Evolutionary conservation across 192 early-diverging fungal species (phyloP), one percentile per base, ranked within the genome.

Genomic region (Entomortierella beljakovae): DNA sequence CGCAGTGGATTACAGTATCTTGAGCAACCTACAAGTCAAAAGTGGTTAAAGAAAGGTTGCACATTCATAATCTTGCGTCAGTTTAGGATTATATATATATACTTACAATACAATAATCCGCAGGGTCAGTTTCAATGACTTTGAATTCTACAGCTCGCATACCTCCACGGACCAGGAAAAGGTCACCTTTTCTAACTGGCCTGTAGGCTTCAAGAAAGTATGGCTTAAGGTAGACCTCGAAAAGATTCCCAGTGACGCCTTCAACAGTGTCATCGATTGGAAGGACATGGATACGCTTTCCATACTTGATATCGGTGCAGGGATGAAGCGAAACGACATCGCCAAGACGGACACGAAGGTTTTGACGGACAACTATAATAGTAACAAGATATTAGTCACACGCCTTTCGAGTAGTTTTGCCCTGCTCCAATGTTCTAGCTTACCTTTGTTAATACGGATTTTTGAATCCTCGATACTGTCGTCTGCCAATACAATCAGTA

Each of bases 81-180:
- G 15, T 5, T 33, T 7, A 1, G 35, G 43, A 29, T 9, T 16
- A 29, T 31, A 40, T 50, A 8, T 26, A 0, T 2, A 61, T 0
- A 59, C 90, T 86, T 86, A 94, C 97, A 83, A 97, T 98, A 83
- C 96, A 98, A 85, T 97, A 99, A 46, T 95, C 95, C 22, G 92
- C 90, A 22, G 97, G 97, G 55, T 98, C 98, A 6, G 88, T 90
- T 75, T 98, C 96, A 22, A 99, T 93, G 22, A 99, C 92, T 86
- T 99, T 99, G 90, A 99, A 99, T 82, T 99, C 98, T 16, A 99
- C 97, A 31, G 94, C 94, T 51, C 98, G 85, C 98, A 99, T 99
- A 60, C 93, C 95, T 54, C 93, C 98, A 54, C 96, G 89, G 34
- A 98, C 96, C 61, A 97, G 73, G 87, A 99, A 99, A 40, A 90